Conservation (phyloP, 192 early-diverging fungal genomes). For the Thoreauomyces humboldtii region DNA sequence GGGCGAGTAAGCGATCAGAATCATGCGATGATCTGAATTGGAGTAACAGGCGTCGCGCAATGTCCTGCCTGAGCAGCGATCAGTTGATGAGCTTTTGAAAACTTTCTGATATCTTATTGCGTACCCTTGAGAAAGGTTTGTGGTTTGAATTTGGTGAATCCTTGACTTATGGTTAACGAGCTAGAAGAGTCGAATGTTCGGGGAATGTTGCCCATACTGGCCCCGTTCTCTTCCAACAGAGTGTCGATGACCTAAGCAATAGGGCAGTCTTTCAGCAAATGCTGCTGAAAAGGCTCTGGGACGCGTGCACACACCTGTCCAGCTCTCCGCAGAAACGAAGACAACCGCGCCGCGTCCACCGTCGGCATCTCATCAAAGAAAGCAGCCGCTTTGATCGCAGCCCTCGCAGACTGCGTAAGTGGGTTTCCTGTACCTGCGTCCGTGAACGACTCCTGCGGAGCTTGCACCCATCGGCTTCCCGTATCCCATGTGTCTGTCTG, state of each 20-base stretch:
- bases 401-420: slow-evolving; percentile 4
- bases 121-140: slow-evolving; percentile 24
- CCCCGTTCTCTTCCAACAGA: slow-evolving; percentile 42
- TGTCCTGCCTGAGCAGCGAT: slow-evolving; percentile 8
- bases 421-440: slow-evolving; percentile 31
- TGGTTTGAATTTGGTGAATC: slow-evolving; percentile 18
- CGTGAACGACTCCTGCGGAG: slow-evolving; percentile 35
- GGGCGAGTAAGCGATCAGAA: slow-evolving; percentile 25
- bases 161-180: slow-evolving; percentile 35
- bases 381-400: slow-evolving; percentile 14
- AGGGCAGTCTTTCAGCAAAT: too few relatives aligned
- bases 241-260: slow-evolving; percentile 40
- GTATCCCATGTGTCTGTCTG: slow-evolving; percentile 50
- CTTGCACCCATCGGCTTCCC: slow-evolving; percentile 47
- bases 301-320: slow-evolving; percentile 39
- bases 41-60: slow-evolving; percentile 25
- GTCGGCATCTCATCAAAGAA: slow-evolving; percentile 25
- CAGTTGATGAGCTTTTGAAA: too few relatives aligned
- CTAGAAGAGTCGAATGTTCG: slow-evolving; percentile 13
- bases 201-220: slow-evolving; percentile 8
- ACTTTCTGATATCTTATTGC: not conserved
- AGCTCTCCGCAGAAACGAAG: slow-evolving; percentile 31
- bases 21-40: slow-evolving; percentile 25
- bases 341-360: slow-evolving; percentile 33
- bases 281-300: not conserved